Conservation (phyloP, 2,329 filamentous ascomycete genomes). For the Penicillium sp. region DNA sequence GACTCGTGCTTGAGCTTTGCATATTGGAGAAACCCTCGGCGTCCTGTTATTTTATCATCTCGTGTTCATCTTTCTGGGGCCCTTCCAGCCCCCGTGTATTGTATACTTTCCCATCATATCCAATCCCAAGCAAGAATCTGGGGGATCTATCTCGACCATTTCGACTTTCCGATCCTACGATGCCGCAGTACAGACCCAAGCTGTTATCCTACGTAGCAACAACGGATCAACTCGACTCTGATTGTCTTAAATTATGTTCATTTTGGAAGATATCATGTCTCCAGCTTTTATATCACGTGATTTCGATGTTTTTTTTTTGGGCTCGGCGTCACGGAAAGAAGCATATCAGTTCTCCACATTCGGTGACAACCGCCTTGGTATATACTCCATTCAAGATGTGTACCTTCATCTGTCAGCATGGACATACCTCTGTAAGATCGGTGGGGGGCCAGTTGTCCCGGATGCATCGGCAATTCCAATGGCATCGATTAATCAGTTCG, state of each 20-base stretch:
- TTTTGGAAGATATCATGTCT: not conserved
- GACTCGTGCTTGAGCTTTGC: slow-evolving; percentile 6
- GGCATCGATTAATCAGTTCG: slow-evolving; percentile 16
- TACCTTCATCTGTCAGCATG: not conserved
- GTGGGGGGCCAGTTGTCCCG: slow-evolving; percentile 3
- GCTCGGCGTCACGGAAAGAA: slow-evolving; percentile 1
- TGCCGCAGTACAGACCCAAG: not conserved
- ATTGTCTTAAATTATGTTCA: not conserved
- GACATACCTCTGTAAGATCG: slow-evolving; percentile 1
- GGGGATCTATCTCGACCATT: not conserved
- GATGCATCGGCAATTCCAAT: slow-evolving; percentile 1
- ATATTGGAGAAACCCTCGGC: slow-evolving; percentile 13
- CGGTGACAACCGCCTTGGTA: not conserved
- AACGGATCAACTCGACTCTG: not conserved
- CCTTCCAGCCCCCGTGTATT: slow-evolving; percentile 17
- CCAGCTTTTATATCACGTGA: not conserved
- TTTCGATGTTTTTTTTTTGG: not conserved
- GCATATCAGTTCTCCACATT: not conserved
- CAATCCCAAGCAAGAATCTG: slow-evolving; percentile 6
- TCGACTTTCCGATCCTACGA: not conserved
- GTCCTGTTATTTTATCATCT: slow-evolving; percentile 18
- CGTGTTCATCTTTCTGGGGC: slow-evolving; percentile 6
- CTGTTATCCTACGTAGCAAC: not conserved
- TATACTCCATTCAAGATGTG: slow-evolving; percentile 9
- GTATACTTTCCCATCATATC: slow-evolving; percentile 18